These are phyloP conservation scores for Calonectria pseudoreteaudii DNA, from an alignment of 2,329 filamentous ascomycete genomes.

Conservation along the genomic window DNA sequence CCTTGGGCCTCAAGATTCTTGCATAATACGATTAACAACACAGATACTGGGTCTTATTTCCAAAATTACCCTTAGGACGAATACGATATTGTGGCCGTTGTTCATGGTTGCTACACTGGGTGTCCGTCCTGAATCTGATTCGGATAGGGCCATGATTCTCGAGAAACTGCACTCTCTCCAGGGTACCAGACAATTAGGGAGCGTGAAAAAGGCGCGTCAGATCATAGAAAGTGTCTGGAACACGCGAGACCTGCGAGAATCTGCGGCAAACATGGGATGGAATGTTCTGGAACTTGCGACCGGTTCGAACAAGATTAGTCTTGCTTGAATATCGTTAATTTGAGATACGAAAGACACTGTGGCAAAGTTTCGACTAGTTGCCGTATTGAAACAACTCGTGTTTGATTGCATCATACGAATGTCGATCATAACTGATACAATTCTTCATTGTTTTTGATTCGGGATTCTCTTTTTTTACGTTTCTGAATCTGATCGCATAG, in stretches of 20 bases:
- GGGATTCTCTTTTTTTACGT: no score
- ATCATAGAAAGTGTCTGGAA: slow-evolving; percentile 48
- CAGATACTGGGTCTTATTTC: slow-evolving; percentile 40
- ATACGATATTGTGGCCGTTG: slow-evolving; percentile 44
- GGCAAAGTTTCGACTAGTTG: no score
- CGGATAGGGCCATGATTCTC: slow-evolving; percentile 40
- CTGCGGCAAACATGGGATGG: slow-evolving; percentile 11
- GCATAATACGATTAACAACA: slow-evolving; percentile 34
- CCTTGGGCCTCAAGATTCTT: slow-evolving; percentile 39
- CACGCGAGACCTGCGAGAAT: slow-evolving; percentile 37
- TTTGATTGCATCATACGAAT: no score
- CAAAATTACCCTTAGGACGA: slow-evolving; percentile 41
- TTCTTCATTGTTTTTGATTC: no score
- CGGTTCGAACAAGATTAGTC: slow-evolving; percentile 4
- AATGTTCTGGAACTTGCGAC: not conserved
- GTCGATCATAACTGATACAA: no score
- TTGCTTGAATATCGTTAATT: not conserved
- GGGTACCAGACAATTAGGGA: slow-evolving; percentile 44
- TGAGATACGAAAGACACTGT: not conserved
- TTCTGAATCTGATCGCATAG: not conserved
- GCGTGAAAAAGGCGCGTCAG: slow-evolving; percentile 45
- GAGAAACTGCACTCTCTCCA: slow-evolving; percentile 39
- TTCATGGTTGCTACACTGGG: slow-evolving; percentile 47
- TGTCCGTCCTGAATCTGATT: slow-evolving; percentile 40
- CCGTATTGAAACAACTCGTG: no score